These are phyloP conservation scores for Chlorella variabilis DNA, from an alignment of 163 green algal species.

Conservation along the genomic window DNA sequence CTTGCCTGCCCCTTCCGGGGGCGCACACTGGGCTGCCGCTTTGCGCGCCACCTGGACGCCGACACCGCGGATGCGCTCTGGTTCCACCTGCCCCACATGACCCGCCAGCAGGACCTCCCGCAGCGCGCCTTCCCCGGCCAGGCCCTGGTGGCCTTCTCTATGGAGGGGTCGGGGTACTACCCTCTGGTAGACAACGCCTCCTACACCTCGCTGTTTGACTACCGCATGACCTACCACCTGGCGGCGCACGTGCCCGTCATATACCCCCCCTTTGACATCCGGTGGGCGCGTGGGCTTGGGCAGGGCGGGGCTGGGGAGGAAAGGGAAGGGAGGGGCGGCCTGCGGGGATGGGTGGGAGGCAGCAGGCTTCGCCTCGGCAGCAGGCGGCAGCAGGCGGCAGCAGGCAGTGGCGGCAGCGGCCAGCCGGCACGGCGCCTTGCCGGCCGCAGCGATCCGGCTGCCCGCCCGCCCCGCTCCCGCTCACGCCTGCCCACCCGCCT, in stretches of 20 bases:
- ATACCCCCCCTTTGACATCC: slow-evolving; percentile 9
- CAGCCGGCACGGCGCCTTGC: too few relatives aligned
- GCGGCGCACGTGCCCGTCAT: neutral
- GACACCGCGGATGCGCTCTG: neutral
- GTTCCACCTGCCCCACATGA: neutral
- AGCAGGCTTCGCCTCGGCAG: too few relatives aligned
- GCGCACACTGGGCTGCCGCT: neutral
- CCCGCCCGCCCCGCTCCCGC: too few relatives aligned
- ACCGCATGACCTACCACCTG: neutral
- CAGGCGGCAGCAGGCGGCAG: neutral
- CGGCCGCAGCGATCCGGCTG: too few relatives aligned
- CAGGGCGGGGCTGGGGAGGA: too few relatives aligned
- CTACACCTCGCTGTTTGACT: neutral
- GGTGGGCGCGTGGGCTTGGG: neutral
- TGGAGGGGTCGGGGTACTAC: slow-evolving; percentile 8
- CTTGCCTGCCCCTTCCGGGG: neutral
- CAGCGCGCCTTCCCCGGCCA: neutral
- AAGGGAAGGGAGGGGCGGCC: too few relatives aligned
- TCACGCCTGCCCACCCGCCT: neutral
- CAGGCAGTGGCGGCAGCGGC: too few relatives aligned
- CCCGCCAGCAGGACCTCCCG: neutral
- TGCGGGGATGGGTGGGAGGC: too few relatives aligned
- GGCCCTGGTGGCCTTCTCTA: neutral
- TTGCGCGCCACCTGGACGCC: neutral
- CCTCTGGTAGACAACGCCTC: neutral